phyloP scores from a whole-genome alignment of 1,284 basidiomycete genomes.

The Volvariella surrecta region DNA sequence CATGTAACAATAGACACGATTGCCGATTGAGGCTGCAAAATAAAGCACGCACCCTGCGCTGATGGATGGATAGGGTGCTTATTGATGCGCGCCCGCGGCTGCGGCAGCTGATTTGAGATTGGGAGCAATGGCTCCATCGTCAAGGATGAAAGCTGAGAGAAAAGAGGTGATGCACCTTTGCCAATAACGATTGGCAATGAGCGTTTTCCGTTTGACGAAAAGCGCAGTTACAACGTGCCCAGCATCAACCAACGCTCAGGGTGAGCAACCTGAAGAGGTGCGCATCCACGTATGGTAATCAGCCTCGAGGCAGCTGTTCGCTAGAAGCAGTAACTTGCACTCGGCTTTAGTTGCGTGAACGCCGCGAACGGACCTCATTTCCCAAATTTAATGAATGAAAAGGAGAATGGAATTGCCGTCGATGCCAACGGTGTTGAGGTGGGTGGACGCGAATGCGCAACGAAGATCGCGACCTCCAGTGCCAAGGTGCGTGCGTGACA shows the following conservation, averaged over 20 bases:
- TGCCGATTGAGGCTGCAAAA: background rate
- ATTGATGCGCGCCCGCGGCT: slow-evolving; percentile 29
- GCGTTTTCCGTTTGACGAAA: slow-evolving; percentile 22
- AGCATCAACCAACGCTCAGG: slow-evolving; percentile 25
- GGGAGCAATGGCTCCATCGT: slow-evolving; percentile 9
- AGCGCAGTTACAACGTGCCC: slow-evolving; percentile 42
- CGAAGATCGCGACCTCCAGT: background rate
- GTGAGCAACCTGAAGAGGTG: slow-evolving; percentile 41
- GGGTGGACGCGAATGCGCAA: background rate
- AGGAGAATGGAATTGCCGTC: background rate
- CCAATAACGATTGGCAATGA: slow-evolving; percentile 1
- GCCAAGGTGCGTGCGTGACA: no score
- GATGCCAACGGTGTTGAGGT: background rate
- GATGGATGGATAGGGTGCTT: background rate
- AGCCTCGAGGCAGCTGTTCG: slow-evolving; percentile 33
- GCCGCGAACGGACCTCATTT: background rate
- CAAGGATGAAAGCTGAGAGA: slow-evolving; percentile 15
- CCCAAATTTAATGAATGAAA: background rate
- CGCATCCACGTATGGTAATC: slow-evolving; percentile 35
- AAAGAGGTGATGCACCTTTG: slow-evolving; percentile 9
- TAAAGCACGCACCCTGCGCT: background rate
- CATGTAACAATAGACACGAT: background rate
- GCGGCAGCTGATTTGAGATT: slow-evolving; percentile 46
- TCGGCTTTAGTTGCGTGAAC: background rate
- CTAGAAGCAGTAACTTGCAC: background rate